Percentiles rank a stretch among this genome's conserved stretches.
These are phyloP conservation scores for Zygosaccharomyces pseudobailii DNA, from an alignment of 1,139 yeast species.

Conservation along the genomic window DNA sequence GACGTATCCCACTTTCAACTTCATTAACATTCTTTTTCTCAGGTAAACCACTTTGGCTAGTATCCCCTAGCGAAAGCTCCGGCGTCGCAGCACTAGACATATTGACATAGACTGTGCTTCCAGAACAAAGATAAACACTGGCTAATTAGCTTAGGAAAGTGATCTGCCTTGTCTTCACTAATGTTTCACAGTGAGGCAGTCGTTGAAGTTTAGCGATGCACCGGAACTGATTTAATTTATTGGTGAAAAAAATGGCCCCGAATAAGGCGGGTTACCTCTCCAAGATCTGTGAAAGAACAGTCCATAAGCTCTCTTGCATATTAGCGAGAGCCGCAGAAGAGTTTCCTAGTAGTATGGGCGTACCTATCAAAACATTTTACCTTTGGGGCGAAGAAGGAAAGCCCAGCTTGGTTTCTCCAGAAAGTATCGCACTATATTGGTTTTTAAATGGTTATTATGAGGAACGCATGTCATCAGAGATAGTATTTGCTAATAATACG, in stretches of 20 bases:
- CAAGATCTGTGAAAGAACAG: not conserved
- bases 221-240: not conserved
- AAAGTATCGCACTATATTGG: slow-evolving; percentile 31
- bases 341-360: not conserved
- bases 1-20: slow-evolving; percentile 11
- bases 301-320: not conserved
- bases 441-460: slow-evolving; percentile 13
- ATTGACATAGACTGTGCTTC: not conserved
- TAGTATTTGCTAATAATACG: slow-evolving; percentile 37
- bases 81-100: slow-evolving; percentile 16
- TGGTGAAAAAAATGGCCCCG: not conserved
- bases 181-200: not conserved
- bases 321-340: not conserved
- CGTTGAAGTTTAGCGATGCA: not conserved
- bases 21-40: slow-evolving; percentile 11
- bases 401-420: slow-evolving; percentile 29
- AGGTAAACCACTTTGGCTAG: slow-evolving; percentile 9
- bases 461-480: slow-evolving; percentile 7
- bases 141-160: not conserved
- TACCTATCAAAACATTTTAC: slow-evolving; percentile 12
- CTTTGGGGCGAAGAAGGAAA: slow-evolving; percentile 28
- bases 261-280: not conserved
- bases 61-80: slow-evolving; percentile 10
- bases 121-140: not conserved
- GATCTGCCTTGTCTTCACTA: not conserved